Percentiles rank a stretch among this genome's conserved stretches.
Evolutionary conservation across 1,139 yeast species (phyloP).

Genomic region (Yamadazyma songkhlaensis): DNA sequence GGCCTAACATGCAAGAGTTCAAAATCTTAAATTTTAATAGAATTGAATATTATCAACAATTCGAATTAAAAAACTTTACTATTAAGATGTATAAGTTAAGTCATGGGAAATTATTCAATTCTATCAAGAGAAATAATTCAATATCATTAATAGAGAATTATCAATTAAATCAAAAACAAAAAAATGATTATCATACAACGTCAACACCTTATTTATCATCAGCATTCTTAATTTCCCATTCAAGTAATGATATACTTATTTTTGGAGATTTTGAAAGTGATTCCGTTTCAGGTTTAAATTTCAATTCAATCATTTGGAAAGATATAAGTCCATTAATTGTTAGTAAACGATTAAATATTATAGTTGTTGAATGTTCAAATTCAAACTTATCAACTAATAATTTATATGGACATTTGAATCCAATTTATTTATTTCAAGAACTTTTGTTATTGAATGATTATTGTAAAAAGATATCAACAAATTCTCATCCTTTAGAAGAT

Average conservation of each 20-base stretch:
- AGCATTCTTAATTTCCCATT: conserved; percentile 43
- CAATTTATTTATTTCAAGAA: conserved; percentile 59
- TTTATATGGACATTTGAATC: conserved; percentile 79
- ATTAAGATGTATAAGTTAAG: conserved; percentile 36
- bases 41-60: conserved; percentile 16
- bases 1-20: conserved; percentile 68
- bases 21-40: conserved; percentile 25
- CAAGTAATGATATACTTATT: conserved; percentile 37
- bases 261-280: conserved; percentile 88
- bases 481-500: conserved; percentile 35
- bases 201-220: conserved; percentile 32
- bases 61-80: conserved; percentile 19
- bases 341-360: conserved; percentile 38
- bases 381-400: conserved; percentile 36
- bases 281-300: conserved; percentile 34
- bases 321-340: conserved; percentile 47
- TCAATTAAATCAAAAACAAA: conserved; percentile 7
- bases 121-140: conserved; percentile 9
- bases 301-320: conserved; percentile 57
- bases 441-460: conserved; percentile 32
- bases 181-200: conserved; percentile 2
- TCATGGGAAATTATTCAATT: conserved; percentile 33
- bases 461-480: conserved; percentile 10
- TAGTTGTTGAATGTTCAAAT: conserved; percentile 78
- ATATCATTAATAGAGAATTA: conserved; percentile 14